These are phyloP conservation scores for Larix kaempferi DNA, from an alignment of 75 land plant genomes.

Conservation along the genomic window DNA sequence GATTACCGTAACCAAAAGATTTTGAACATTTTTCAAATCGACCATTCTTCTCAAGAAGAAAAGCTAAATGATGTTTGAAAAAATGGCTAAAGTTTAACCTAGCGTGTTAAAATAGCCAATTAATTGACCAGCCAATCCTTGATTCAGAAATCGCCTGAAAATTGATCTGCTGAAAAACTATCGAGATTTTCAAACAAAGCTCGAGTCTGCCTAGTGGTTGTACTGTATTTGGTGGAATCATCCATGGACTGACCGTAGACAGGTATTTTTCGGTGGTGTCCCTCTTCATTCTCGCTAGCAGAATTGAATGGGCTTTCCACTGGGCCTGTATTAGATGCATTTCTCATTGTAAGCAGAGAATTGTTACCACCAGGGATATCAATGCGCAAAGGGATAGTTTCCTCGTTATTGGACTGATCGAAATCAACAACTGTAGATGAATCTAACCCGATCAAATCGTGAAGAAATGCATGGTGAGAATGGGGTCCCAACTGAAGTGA, in stretches of 20 bases:
- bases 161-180: too few relatives aligned
- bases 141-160: too few relatives aligned
- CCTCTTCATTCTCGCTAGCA: not conserved
- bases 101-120: too few relatives aligned
- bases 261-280: not conserved
- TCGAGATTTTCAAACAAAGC: too few relatives aligned
- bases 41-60: too few relatives aligned
- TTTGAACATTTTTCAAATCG: too few relatives aligned
- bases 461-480: conserved; percentile 5
- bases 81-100: too few relatives aligned
- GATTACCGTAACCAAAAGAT: too few relatives aligned
- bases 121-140: too few relatives aligned
- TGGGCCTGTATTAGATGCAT: not conserved
- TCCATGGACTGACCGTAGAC: conserved; percentile 7
- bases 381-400: not conserved
- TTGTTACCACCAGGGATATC: not conserved
- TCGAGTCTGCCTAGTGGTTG: too few relatives aligned
- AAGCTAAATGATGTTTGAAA: too few relatives aligned
- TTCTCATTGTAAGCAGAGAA: not conserved
- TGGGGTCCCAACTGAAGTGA: conserved; percentile 2
- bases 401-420: conserved; percentile 2
- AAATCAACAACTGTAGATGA: not conserved
- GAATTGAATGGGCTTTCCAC: not conserved
- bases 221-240: conserved; percentile 6
- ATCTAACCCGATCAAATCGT: conserved; percentile 6